phyloP scores from a whole-genome alignment of 2,329 filamentous ascomycete species.

The Hymenoscyphus occultus region DNA sequence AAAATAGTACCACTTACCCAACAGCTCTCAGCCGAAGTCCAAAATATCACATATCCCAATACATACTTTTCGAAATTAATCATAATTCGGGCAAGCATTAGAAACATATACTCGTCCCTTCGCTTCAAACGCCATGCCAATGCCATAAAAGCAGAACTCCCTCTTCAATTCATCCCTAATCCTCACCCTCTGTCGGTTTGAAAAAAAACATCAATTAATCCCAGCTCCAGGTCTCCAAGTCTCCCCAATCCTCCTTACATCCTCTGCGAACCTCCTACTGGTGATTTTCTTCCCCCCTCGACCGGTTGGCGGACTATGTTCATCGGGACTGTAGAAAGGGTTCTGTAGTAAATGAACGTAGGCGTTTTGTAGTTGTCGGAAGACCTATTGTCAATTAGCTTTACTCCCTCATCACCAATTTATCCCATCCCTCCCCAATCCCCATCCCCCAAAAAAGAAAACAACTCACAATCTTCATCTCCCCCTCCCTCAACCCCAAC shows the following conservation, averaged over 20 bases:
- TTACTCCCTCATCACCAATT: not conserved
- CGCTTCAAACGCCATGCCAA: not conserved
- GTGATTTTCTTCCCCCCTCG: conserved; percentile 67
- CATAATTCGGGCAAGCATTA: not conserved
- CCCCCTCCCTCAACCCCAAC: conserved; percentile 75
- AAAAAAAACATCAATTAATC: conserved; percentile 25
- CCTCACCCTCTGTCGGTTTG: not conserved
- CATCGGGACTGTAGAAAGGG: conserved; percentile 90
- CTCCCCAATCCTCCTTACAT: conserved; percentile 84
- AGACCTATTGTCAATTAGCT: conserved; percentile 54
- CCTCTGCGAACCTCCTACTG: conserved; percentile 74
- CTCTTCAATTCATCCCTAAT: not conserved
- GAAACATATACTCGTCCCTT: not conserved
- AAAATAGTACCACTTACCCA: too few relatives aligned
- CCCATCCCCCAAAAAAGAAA: not conserved
- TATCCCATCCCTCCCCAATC: not conserved
- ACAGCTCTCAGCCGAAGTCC: too few relatives aligned
- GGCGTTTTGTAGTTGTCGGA: conserved; percentile 86
- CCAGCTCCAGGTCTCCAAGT: conserved; percentile 73
- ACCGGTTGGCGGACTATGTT: conserved; percentile 61
- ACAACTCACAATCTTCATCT: conserved; percentile 73
- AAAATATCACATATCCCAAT: too few relatives aligned
- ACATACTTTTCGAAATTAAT: too few relatives aligned
- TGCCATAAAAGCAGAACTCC: not conserved
- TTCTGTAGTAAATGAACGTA: conserved; percentile 89